These are phyloP conservation scores for Magnolia sinica DNA, from an alignment of 164 flowering plant species.

Conservation along the genomic window DNA sequence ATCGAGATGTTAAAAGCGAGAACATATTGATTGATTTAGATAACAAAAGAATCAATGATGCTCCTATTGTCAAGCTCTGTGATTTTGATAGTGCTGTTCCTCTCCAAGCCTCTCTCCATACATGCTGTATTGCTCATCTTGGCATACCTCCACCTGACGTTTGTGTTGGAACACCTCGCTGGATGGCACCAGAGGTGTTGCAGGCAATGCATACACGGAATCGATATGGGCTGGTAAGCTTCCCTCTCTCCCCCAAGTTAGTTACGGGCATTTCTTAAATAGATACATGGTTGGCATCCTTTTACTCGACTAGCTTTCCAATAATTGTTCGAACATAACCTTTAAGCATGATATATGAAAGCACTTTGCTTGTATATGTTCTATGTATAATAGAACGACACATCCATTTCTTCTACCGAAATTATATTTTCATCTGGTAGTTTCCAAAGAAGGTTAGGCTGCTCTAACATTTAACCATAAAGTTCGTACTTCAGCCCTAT, in stretches of 20 bases:
- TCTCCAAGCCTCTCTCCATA: slow-evolving; percentile 63
- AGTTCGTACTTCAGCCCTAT: background rate
- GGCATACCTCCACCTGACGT: slow-evolving; percentile 79
- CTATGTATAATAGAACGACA: background rate
- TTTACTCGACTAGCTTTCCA: background rate
- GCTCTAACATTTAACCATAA: too few species aligned
- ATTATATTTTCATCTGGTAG: too few species aligned
- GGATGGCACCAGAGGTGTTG: slow-evolving; percentile 99
- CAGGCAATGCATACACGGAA: slow-evolving; percentile 54
- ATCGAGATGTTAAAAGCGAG: slow-evolving; percentile 92
- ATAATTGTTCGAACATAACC: background rate
- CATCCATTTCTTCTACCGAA: background rate
- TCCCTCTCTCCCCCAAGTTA: background rate
- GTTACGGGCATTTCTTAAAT: background rate
- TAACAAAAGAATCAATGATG: slow-evolving; percentile 52
- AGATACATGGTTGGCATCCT: background rate
- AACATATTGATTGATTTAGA: slow-evolving; percentile 80
- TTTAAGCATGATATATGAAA: too few species aligned
- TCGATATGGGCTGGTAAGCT: slow-evolving; percentile 74
- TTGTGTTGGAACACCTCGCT: slow-evolving; percentile 97
- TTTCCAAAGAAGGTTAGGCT: background rate
- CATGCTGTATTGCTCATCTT: slow-evolving; percentile 81
- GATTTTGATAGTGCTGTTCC: slow-evolving; percentile 98
- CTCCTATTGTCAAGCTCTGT: slow-evolving; percentile 81
- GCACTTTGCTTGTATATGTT: background rate